Evolutionary conservation across 345 rosid species (phyloP).

Genomic region (Salix suchowensis): DNA sequence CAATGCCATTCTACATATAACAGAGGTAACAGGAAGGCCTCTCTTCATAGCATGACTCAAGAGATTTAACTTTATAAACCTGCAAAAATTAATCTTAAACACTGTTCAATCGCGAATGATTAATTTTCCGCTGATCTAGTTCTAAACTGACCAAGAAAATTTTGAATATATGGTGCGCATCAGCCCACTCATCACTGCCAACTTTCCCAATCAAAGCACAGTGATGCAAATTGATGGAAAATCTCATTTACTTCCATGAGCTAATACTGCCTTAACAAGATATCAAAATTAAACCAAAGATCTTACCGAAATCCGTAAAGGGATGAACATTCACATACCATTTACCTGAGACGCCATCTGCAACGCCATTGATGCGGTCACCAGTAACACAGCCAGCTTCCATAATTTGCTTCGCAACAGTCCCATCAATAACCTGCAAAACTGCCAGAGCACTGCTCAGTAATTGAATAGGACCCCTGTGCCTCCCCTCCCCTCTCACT

Average conservation of each 20-base stretch:
- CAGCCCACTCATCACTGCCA: too few species aligned
- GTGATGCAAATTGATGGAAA: too few species aligned
- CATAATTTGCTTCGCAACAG: slow-evolving; percentile 13
- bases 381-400: slow-evolving; percentile 26
- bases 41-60: slow-evolving; percentile 11
- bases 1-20: slow-evolving; percentile 20
- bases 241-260: too few species aligned
- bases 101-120: neutral
- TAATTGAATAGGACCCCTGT: slow-evolving; percentile 22
- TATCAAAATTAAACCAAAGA: neutral
- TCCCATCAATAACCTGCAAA: slow-evolving; percentile 15
- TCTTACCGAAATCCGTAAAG: neutral
- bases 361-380: slow-evolving; percentile 24
- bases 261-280: too few species aligned
- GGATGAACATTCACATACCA: slow-evolving; percentile 1
- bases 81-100: neutral
- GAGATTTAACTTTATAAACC: slow-evolving; percentile 25
- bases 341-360: slow-evolving; percentile 27
- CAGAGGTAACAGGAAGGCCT: slow-evolving; percentile 15
- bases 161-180: neutral
- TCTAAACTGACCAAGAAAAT: neutral
- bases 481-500: slow-evolving; percentile 24
- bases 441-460: slow-evolving; percentile 16
- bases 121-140: neutral
- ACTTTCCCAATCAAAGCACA: too few species aligned